Conservation (phyloP, 257 asterid genomes). For the Cordia subcordata region DNA sequence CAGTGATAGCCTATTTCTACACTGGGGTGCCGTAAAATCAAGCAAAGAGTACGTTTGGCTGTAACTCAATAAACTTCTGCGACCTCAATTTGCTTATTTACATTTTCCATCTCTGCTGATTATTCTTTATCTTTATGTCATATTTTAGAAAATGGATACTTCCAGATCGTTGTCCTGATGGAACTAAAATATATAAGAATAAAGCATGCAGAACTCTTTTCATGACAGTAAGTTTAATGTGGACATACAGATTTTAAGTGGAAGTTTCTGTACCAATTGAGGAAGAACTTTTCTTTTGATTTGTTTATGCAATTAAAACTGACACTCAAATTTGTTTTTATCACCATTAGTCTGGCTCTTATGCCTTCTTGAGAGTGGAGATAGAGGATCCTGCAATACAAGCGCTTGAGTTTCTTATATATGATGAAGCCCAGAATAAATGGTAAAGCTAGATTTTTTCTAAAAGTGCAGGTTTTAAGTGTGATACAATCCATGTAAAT, state of each 20-base stretch:
- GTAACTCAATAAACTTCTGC: neutral
- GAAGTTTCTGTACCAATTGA: too few species aligned
- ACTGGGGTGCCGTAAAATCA: slow-evolving; percentile 81
- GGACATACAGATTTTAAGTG: neutral
- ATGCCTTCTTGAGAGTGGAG: slow-evolving; percentile 65
- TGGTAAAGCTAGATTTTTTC: slow-evolving; percentile 43
- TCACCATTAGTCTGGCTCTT: slow-evolving; percentile 59
- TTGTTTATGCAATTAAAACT: slow-evolving; percentile 6
- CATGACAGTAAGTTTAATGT: slow-evolving; percentile 55
- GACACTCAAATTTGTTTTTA: slow-evolving; percentile 1
- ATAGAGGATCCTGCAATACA: slow-evolving; percentile 76
- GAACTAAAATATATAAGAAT: slow-evolving; percentile 69
- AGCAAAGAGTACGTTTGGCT: slow-evolving; percentile 46
- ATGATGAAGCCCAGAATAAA: slow-evolving; percentile 72
- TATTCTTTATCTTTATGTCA: slow-evolving; percentile 2
- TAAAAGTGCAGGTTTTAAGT: neutral
- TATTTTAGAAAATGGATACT: slow-evolving; percentile 69
- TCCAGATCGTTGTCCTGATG: slow-evolving; percentile 73
- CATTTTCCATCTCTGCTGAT: slow-evolving; percentile 1
- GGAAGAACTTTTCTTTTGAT: slow-evolving; percentile 7
- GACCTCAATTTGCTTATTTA: slow-evolving; percentile 9
- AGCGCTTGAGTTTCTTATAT: slow-evolving; percentile 91
- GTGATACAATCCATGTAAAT: neutral
- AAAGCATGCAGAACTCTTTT: slow-evolving; percentile 87
- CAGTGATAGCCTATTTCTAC: slow-evolving; percentile 58